Evolutionary conservation across 2,329 filamentous ascomycete genomes (phyloP), one percentile per base, ranked within the genome.

Genomic region (Ophiostoma novo-ulmi): DNA sequence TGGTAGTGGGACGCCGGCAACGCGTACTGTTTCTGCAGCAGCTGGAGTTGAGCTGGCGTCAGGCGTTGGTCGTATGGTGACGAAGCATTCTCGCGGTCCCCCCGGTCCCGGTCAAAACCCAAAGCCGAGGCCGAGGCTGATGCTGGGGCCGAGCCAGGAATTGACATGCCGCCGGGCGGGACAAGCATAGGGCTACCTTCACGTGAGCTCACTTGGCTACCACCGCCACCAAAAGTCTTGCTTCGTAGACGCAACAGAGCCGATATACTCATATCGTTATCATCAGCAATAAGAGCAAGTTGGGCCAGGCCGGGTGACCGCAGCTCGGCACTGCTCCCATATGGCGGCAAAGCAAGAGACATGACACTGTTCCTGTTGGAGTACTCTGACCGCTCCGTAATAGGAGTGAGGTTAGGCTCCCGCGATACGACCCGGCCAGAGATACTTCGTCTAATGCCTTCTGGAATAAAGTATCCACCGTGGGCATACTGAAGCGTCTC

Each of bases 321-420:
- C 2, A 92, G 76, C 71, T 83, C 87, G 72, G 75, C 77, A n/a
- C 78, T 77, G 17, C 79, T 73, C 5, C 74, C 72, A 10, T 74
- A 72, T 2, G 82, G 80, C 64, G 87, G 87, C 41, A 88, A 80
- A 8, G 83, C 84, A 73, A 94, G 82, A 71, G 90, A 92, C 82
- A 96, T 91, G 71, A 97, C 87, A 0, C 92, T 96, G 78, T 97
- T 98, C 64, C 95, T 88, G 72, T 96, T 97, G 61, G 93, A 97
- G 82, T 97, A 97, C 80, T 99, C 95, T 72, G 92, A 97, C 14
- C 94, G 88, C 78, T 98, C 95, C 0, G 94, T 98, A 75, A 99
- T 98, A 6, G 95, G 95, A 0, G 95, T 98, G 67, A 99, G 82
- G 76, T 95, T 97, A 0, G 95, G 94, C 78, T 97, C 94, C 58